Evolutionary conservation across 306 rosid genomes (phyloP).

Genomic region (Spatholobus suberectus): DNA sequence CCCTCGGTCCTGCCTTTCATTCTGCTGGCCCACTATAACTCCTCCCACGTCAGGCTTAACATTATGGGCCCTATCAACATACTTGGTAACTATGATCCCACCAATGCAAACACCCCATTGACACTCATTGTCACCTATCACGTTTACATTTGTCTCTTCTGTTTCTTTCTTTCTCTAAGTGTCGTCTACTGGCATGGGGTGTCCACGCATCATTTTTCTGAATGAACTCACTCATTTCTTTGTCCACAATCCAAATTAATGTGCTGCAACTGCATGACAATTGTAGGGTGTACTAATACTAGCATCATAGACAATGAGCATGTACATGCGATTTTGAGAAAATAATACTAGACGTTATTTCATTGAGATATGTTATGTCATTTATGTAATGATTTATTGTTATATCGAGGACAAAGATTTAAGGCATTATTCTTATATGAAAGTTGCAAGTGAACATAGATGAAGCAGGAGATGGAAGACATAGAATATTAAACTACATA

Average conservation of each 20-base stretch:
- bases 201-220: neutral
- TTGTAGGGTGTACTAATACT: neutral
- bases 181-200: too few species aligned
- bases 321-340: neutral
- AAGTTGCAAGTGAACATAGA: conserved; percentile 18
- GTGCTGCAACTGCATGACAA: neutral
- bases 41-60: too few species aligned
- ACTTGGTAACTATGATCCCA: neutral
- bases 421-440: neutral
- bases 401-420: neutral
- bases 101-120: neutral
- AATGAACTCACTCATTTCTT: neutral
- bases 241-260: neutral
- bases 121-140: neutral
- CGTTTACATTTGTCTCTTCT: neutral
- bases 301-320: neutral
- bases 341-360: neutral
- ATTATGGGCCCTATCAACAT: too few species aligned
- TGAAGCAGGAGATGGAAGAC: conserved; percentile 41
- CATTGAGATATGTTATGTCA: neutral
- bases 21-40: too few species aligned
- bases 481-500: conserved; percentile 45
- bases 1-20: too few species aligned
- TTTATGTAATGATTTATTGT: neutral
- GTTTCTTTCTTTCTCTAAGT: neutral